A percentile compares a stretch with the other conserved stretches of the same genome.
phyloP scores from a whole-genome alignment of 129 eudicot genomes.

The Flaveria brownii region DNA sequence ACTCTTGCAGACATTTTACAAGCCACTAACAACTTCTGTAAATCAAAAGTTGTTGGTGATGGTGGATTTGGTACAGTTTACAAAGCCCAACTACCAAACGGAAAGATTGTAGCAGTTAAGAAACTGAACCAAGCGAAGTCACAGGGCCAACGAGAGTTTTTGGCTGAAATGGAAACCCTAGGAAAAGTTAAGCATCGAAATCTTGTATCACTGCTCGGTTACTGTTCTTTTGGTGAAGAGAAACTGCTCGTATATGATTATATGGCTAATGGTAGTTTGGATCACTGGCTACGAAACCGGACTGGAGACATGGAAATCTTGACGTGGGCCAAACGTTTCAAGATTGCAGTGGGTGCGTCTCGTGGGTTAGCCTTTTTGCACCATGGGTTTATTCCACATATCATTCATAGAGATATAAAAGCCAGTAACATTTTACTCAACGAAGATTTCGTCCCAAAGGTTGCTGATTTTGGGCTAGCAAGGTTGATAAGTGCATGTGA shows the following conservation, averaged over 20 bases:
- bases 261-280: slow-evolving; percentile 82
- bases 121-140: slow-evolving; percentile 71
- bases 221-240: slow-evolving; percentile 77
- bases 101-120: slow-evolving; percentile 69
- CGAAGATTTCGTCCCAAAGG: slow-evolving; percentile 76
- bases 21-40: slow-evolving; percentile 77
- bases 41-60: slow-evolving; percentile 66
- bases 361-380: slow-evolving; percentile 81
- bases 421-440: slow-evolving; percentile 70
- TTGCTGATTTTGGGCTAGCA: slow-evolving; percentile 86
- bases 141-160: slow-evolving; percentile 75
- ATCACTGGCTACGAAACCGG: slow-evolving; percentile 65
- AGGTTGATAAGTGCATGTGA: slow-evolving; percentile 83
- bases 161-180: slow-evolving; percentile 87
- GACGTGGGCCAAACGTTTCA: slow-evolving; percentile 60
- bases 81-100: slow-evolving; percentile 65
- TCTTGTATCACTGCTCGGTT: slow-evolving; percentile 72
- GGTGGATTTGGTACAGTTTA: slow-evolving; percentile 91
- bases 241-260: slow-evolving; percentile 78
- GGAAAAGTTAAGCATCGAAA: slow-evolving; percentile 78
- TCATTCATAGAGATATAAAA: slow-evolving; percentile 79
- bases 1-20: slow-evolving; percentile 67
- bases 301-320: slow-evolving; percentile 48
- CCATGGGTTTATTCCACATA: slow-evolving; percentile 75
- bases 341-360: slow-evolving; percentile 77